phyloP scores from a whole-genome alignment of 352 stramenopile genomes.

The Globisporangium polare region DNA sequence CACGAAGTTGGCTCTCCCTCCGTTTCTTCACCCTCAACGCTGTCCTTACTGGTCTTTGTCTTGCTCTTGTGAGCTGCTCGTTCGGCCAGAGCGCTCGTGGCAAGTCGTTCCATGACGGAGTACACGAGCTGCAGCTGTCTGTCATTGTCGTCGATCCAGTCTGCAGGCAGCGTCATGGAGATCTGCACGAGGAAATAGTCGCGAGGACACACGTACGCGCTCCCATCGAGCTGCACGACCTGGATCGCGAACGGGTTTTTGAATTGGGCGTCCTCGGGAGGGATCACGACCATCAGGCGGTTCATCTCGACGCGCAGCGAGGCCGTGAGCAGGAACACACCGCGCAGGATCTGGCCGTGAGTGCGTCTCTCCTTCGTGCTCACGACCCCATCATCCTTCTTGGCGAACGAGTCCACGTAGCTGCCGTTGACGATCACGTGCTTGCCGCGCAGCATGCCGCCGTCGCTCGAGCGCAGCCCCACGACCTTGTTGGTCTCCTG shows the following conservation, averaged over 20 bases:
- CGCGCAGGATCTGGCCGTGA: conserved; percentile 45
- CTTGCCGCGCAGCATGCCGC: conserved; percentile 35
- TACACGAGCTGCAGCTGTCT: conserved; percentile 38
- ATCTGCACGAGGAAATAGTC: conserved; percentile 63
- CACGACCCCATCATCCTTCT: not conserved
- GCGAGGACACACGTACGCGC: conserved; percentile 59
- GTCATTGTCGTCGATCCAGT: conserved; percentile 33
- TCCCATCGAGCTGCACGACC: conserved; percentile 63
- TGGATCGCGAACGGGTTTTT: conserved; percentile 65
- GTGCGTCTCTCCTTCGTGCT: conserved; percentile 5
- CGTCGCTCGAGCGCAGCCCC: conserved; percentile 39
- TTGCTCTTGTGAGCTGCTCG: not conserved
- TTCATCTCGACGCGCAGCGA: conserved; percentile 39
- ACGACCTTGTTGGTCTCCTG: conserved; percentile 23
- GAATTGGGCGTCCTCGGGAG: conserved; percentile 46
- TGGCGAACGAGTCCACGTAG: conserved; percentile 29
- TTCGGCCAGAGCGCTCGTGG: conserved; percentile 21
- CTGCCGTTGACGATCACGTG: conserved; percentile 62
- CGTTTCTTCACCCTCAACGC: not conserved
- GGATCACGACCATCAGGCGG: conserved; percentile 64
- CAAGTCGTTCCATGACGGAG: conserved; percentile 28
- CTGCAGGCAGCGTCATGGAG: conserved; percentile 41
- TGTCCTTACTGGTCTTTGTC: not conserved
- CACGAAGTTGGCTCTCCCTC: conserved; percentile 11
- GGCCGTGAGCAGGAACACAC: conserved; percentile 46